Base-by-base conservation (phyloP, 164 flowering plant species). In the Liquidambar formosana region DNA sequence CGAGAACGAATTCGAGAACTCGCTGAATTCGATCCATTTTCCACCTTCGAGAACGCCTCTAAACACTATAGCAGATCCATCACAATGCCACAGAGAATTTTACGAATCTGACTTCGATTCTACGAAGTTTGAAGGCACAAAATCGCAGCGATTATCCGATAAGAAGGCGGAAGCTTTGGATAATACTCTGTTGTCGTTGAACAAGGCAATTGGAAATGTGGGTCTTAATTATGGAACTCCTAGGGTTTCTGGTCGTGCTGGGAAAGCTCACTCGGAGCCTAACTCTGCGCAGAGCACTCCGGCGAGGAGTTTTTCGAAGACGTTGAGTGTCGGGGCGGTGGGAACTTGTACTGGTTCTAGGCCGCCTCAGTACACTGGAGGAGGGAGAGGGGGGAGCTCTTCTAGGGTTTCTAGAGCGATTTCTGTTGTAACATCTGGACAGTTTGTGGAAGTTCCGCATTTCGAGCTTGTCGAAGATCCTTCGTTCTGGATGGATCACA, bases 401-500 rank as follows among this genome's bases (percentile, higher is more conserved):
- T 78, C 83, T 33, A 79, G 76, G 61, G 75, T 65, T 73, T 67
- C 76, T 5, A 83, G 84, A 73, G 79, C 80, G 26, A 64, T 76
- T 60, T 71, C 85, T 2, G 27, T 52, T 21, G 69, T 60, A 11
- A 54, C 68, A 13, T 43, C 75, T 3, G 84, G 80, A 28, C 21
- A 65, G 0, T 44, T 63, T 0, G 21, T 26, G 11, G 82, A 83
- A 8, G 83, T 79, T 72, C 87, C 86, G 11, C 84, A 84, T 75
- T 89, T 89, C 59, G 94, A 89, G 76, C 86, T 93, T 18, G 78
- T 58, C 0, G 92, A 88, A 65, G 89, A 88, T 74, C 78, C 92
- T 9, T 79, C 82, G 5, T 93, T 88, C 70, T 93, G 96, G 98
- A 81, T 49, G 56, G 91, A 93, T 78, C 91, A 88, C 73, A 93